Base-by-base conservation (phyloP, 2,329 filamentous ascomycete genomes). In the Epichloe sylvatica region DNA sequence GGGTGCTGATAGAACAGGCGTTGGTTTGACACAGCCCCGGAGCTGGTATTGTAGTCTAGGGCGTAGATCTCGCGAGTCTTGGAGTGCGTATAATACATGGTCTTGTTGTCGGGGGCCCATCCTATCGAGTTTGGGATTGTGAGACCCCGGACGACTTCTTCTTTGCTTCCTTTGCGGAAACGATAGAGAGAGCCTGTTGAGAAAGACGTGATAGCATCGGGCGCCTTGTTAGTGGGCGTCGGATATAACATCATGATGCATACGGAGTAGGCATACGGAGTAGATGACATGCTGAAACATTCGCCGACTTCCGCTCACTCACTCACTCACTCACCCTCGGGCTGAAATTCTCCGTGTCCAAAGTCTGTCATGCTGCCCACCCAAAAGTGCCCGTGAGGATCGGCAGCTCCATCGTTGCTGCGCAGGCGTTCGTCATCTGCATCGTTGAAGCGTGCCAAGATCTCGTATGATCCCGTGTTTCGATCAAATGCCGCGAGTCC, bases 301-400 rank as follows among this genome's bases (percentile, higher is more conserved):
- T 30, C 9, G 30, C 30, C 30, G 8, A 30, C 30, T 30, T 30
- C 34, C 13, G n/a, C 21, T 9, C 5, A 23, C 21, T 9, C 5
- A 45, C 17, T 25, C 6, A 35, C 4, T 15, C 23, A 49, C 68
- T 62, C 58, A 77, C 77, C 76, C 64, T 83, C 76, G 43, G 78
- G 70, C 59, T 81, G 71, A 49, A 86, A 83, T 3, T 67, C 65
- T 35, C 76, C 75, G 19, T 69, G 57, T 15, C 66, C 67, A 57
- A 80, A 78, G 60, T 94, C 87, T 54, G 87, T 92, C 86, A 95
- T 94, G 54, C 78, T 78, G 7, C 88, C 87, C 5, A 89, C 73
- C 84, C 87, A 94, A 68, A 91, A 92, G 35, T 87, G 74, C 34
- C 90, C 89, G 54, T 81, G 75, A 25, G 80, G 81, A 61, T 95